Evolutionary conservation across 305 asterid genomes (phyloP), one percentile per base, ranked within the genome.

Genomic region (Solanum hybrid): DNA sequence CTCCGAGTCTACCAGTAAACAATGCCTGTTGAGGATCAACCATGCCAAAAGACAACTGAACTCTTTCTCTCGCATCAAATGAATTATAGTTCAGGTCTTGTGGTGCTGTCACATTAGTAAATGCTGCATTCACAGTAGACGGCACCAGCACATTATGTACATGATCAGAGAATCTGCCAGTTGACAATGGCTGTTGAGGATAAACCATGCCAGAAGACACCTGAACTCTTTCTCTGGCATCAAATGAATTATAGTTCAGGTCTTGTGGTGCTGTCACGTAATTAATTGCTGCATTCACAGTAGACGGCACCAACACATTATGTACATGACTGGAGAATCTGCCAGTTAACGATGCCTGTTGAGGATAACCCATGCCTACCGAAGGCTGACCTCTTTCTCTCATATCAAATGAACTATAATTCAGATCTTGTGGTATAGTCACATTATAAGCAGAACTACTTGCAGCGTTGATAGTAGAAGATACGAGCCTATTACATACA

Each of bases 1-100:
- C 99, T 39, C 99, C 98, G 87, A 93, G 91, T 92, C 96, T 95
- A 88, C 99, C 99, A 8, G 98, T 96, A 80, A 96, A 89, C 90
- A 88, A 11, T 6, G 99, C 96, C 92, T 95, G 98, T 90, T 92
- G 94, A 37, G 92, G 92, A 34, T 90, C 89, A 28, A 86, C 24
- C 14, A 6, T 81, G n/a, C 86, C 87, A 93, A 61, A 36, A 74
- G 73, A 92, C 81, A 86, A 79, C 89, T 92, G 92, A 78, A 89
- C 94, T 61, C 93, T 91, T 33, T 88, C 94, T 34, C 90, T 86
- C 33, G 73, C 37, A 92, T 91, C 92, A 84, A 91, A 90, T 64
- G 91, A 89, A 33, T 77, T 89, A 37, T 88, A 79, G 85, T 35
- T 86, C 31, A 39, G 76, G 85, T 73, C 86, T 81, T 93, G 93